Evolutionary conservation across 2,329 filamentous ascomycete species (phyloP), one percentile per base, ranked within the genome.

Genomic region (Hymenoscyphus scutula): DNA sequence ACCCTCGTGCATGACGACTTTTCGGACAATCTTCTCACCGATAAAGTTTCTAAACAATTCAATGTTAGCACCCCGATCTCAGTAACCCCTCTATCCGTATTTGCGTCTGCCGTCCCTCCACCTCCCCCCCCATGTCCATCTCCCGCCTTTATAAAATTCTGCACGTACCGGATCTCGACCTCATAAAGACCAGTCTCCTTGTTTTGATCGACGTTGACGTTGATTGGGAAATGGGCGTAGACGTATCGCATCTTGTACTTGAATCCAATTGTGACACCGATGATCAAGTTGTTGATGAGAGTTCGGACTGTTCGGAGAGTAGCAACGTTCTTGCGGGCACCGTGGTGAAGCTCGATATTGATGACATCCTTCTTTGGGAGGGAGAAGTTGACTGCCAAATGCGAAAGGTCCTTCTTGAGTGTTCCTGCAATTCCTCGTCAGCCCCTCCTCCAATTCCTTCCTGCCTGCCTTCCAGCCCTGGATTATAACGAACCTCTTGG

Each of bases 201-300:
- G 87, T 94, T 94, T 90, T 97, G 93, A 76, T 97, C 92, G 74
- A 99, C 82, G 87, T 97, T 98, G 84, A 99, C 94, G 88, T 99
- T 99, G 92, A 99, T 99, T 82, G 95, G 95, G 80, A 99, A 99
- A 89, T 99, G 95, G 80, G 95, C 95, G 81, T 99, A 99, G 82
- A 99, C 95, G 85, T 99, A 99, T 77, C 96, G 92, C 94, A 99
- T 98, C 91, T 99, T 99, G 90, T 99, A 99, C 86, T 96, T 96
- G 91, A 90, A 99, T 74, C 95, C 95, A 86, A 94, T 96, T 80
- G 95, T 99, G 73, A 99, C 95, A 81, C 95, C 95, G 76, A 93
- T 89, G 81, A 99, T 91, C 83, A 99, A 80, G 90, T 99, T 99
- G 88, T 96, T 91, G 87, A 99, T 96, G 82, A 98, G 82, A 72